A percentile compares a stretch with the other conserved stretches of the same genome.
These are phyloP conservation scores for Sinapis alba DNA, from an alignment of 441 rosid genomes.

Conservation along the genomic window DNA sequence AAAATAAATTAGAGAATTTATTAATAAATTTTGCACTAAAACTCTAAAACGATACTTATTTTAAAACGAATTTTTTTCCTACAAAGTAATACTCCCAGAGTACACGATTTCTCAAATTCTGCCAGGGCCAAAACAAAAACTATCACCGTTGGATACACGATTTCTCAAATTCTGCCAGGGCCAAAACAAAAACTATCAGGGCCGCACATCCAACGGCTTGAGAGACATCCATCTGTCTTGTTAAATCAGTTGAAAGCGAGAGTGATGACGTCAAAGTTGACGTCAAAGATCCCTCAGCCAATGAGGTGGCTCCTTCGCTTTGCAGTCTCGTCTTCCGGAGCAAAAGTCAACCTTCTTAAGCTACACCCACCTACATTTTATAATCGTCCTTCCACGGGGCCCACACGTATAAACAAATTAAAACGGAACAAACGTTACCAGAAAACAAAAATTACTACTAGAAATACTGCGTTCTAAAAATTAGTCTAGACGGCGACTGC, in stretches of 20 bases:
- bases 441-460: too few relatives aligned
- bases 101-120: background rate
- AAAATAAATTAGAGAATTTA: too few relatives aligned
- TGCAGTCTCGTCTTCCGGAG: conserved; percentile 29
- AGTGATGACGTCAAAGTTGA: conserved; percentile 27
- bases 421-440: background rate
- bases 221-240: conserved; percentile 20
- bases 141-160: background rate
- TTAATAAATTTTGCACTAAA: too few relatives aligned
- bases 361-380: conserved; percentile 29
- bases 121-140: background rate
- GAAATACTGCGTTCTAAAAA: too few relatives aligned
- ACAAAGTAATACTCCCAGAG: too few relatives aligned
- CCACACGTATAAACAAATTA: background rate
- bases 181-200: background rate
- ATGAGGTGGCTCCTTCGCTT: conserved; percentile 35
- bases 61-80: too few relatives aligned
- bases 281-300: conserved; percentile 28
- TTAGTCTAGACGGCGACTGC: too few relatives aligned
- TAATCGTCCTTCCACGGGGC: background rate
- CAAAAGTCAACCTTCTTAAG: conserved; percentile 33
- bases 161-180: background rate
- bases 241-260: conserved; percentile 8
- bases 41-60: too few relatives aligned
- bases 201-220: conserved; percentile 33